phyloP scores from a whole-genome alignment of 176 grass and related monocot genomes.

The Alopecurus myosuroides region DNA sequence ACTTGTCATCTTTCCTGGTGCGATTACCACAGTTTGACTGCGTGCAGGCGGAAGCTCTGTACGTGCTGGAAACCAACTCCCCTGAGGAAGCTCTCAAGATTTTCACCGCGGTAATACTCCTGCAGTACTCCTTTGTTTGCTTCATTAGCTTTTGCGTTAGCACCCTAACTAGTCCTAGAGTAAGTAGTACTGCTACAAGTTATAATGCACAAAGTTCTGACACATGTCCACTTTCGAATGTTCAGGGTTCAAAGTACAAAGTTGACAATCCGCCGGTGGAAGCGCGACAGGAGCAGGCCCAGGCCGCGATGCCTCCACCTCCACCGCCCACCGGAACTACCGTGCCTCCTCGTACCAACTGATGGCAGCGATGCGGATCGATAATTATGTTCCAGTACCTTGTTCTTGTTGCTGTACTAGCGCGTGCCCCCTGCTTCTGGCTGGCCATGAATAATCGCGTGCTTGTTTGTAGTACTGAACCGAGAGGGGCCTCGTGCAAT shows the following conservation, averaged over 20 bases:
- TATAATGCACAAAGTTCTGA: neutral
- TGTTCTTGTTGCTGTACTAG: neutral
- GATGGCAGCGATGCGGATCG: neutral
- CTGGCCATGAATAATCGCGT: neutral
- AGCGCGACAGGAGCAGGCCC: neutral
- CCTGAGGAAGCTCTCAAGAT: conserved; percentile 26
- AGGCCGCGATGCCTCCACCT: neutral
- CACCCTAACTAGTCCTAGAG: neutral
- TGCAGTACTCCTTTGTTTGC: neutral
- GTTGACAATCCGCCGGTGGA: neutral
- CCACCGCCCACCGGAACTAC: neutral
- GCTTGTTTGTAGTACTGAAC: neutral
- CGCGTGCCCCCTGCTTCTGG: neutral
- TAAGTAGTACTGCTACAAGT: no score
- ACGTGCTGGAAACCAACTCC: conserved; percentile 23
- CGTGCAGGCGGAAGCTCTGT: conserved; percentile 37
- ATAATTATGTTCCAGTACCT: neutral
- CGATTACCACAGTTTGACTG: conserved; percentile 22
- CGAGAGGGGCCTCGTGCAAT: neutral
- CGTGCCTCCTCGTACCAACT: neutral
- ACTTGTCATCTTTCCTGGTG: neutral
- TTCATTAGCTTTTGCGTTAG: neutral
- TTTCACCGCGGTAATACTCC: conserved; percentile 14
- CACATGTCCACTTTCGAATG: neutral
- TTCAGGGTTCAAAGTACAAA: neutral